Conservation (phyloP, 176 grass and related monocot species). For the Typha latifolia region DNA sequence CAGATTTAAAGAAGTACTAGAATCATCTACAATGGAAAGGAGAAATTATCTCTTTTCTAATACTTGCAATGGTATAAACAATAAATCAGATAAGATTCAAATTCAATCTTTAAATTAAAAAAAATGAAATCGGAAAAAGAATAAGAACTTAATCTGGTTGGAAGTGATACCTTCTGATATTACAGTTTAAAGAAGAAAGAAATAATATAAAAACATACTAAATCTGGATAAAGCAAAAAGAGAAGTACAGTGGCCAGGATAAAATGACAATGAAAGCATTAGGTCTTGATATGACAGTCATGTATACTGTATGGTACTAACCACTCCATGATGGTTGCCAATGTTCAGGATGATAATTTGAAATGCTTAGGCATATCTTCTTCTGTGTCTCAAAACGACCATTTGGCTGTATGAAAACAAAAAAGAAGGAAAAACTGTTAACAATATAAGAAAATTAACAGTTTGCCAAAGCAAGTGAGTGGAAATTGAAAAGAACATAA, state of each 20-base stretch:
- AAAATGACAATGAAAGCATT: background rate
- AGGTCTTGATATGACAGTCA: background rate
- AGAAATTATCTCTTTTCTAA: no score
- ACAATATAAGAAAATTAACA: background rate
- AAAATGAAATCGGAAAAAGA: no score
- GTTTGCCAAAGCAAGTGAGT: slow-evolving; percentile 1
- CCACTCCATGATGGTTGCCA: slow-evolving; percentile 99
- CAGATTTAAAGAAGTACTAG: no score
- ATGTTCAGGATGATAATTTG: slow-evolving; percentile 96
- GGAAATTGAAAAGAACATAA: slow-evolving; percentile 11
- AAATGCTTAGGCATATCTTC: slow-evolving; percentile 99
- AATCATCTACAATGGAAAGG: no score
- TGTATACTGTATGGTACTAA: slow-evolving; percentile 19
- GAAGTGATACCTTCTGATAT: background rate
- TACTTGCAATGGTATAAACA: no score
- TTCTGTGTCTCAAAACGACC: slow-evolving; percentile 95
- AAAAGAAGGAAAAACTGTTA: slow-evolving; percentile 4
- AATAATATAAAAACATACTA: background rate
- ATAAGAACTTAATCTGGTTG: no score
- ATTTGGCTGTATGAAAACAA: slow-evolving; percentile 60
- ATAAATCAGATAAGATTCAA: no score
- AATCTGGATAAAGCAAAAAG: background rate
- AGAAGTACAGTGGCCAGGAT: background rate
- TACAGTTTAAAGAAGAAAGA: background rate
- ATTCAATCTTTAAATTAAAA: no score